Conservation (phyloP, 495 filamentous ascomycete genomes). For the Trichoderma orchidacearum region DNA sequence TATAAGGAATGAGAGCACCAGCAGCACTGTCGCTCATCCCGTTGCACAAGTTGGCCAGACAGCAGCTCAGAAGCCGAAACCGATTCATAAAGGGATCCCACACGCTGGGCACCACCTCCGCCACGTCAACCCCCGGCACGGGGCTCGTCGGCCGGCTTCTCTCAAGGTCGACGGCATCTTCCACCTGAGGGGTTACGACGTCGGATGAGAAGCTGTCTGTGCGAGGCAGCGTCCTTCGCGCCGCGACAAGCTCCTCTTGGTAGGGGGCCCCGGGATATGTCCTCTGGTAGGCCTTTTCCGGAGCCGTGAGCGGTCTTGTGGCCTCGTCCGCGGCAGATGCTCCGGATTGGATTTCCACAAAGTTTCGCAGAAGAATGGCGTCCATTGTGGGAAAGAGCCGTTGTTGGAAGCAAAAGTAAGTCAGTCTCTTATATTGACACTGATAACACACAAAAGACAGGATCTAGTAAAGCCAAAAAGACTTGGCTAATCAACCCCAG, state of each 20-base stretch:
- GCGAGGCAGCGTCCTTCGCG: neutral
- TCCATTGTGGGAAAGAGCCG: neutral
- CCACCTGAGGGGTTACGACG: conserved; percentile 23
- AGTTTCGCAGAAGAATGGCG: neutral
- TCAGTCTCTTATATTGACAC: no score
- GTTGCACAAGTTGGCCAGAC: conserved; percentile 38
- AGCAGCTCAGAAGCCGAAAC: conserved; percentile 28
- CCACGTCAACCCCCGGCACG: neutral
- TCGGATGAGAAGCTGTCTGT: conserved; percentile 10
- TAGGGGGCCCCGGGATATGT: conserved; percentile 25
- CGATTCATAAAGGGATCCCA: conserved; percentile 42
- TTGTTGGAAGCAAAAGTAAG: neutral
- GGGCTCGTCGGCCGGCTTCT: conserved; percentile 34
- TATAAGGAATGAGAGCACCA: conserved; percentile 62
- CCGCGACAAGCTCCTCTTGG: conserved; percentile 15
- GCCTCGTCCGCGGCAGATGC: neutral
- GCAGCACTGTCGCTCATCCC: conserved; percentile 52
- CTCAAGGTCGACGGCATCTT: conserved; percentile 38
- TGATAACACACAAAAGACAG: no score
- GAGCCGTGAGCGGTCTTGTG: conserved; percentile 12
- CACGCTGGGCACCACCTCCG: conserved; percentile 14
- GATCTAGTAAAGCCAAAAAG: no score
- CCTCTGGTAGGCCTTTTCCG: conserved; percentile 19
- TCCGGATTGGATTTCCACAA: conserved; percentile 2
- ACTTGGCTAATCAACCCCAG: no score